phyloP scores from a whole-genome alignment of 1,139 yeast species.

The Lodderomyces jiufengensis region DNA sequence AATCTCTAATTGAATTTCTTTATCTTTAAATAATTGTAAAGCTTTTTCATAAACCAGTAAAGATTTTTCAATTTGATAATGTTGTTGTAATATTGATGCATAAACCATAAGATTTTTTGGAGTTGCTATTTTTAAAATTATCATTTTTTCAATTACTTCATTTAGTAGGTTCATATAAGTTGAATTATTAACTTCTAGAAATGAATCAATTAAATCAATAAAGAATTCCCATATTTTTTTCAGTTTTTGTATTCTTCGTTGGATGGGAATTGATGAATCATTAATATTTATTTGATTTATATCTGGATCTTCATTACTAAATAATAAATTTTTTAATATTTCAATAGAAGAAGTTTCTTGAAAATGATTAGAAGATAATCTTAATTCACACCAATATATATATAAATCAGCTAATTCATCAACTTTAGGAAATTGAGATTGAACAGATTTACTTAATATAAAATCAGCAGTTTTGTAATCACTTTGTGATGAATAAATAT shows the following conservation, averaged over 20 bases:
- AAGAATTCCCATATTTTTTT: constrained; percentile 69
- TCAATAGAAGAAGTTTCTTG: constrained; percentile 47
- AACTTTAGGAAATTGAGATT: constrained; percentile 62
- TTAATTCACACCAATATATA: constrained; percentile 70
- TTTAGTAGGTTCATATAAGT: constrained; percentile 22
- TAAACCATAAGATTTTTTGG: constrained; percentile 65
- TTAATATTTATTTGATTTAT: constrained; percentile 21
- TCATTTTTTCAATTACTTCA: constrained; percentile 54
- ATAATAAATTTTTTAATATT: constrained; percentile 51
- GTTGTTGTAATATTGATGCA: constrained; percentile 57
- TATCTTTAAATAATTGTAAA: constrained; percentile 53
- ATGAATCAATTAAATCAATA: constrained; percentile 68
- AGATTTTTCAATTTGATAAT: constrained; percentile 46
- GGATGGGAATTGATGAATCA: constrained; percentile 50
- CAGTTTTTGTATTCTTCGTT: constrained; percentile 57
- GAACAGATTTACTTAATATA: constrained; percentile 61
- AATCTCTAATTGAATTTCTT: constrained; percentile 58
- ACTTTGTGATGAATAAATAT: constrained; percentile 51
- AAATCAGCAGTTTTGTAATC: constrained; percentile 62
- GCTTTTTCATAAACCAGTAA: constrained; percentile 70
- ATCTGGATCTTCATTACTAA: constrained; percentile 18
- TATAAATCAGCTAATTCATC: constrained; percentile 69
- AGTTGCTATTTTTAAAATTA: constrained; percentile 65
- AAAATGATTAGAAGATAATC: constrained; percentile 47
- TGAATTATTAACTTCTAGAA: constrained; percentile 31